These are phyloP conservation scores for Verticillium zaregamsianum DNA, from an alignment of 2,329 filamentous ascomycete genomes.

Conservation along the genomic window DNA sequence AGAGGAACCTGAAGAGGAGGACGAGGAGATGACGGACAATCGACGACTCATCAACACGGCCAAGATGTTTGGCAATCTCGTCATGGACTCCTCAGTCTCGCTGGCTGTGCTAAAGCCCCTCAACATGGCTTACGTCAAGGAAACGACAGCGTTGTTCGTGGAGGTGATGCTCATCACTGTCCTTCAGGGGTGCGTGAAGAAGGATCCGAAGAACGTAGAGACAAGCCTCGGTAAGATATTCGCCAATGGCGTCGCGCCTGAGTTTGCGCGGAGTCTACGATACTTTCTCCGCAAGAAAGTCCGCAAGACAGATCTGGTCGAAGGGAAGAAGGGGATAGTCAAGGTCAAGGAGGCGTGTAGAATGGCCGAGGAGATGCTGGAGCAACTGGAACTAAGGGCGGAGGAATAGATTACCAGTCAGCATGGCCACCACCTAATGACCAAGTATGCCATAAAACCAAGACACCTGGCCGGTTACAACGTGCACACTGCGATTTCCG, in stretches of 20 bases:
- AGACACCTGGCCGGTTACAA: neutral
- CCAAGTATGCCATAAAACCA: neutral
- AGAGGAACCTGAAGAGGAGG: conserved; percentile 55
- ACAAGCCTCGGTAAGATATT: conserved; percentile 6
- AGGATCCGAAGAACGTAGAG: conserved; percentile 23
- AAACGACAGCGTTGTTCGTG: conserved; percentile 72
- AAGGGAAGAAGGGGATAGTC: conserved; percentile 42
- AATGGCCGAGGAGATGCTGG: conserved; percentile 33
- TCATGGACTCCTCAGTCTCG: conserved; percentile 40
- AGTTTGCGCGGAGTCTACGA: conserved; percentile 69
- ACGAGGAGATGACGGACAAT: conserved; percentile 42
- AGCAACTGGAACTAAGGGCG: conserved; percentile 12
- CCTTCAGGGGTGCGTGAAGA: conserved; percentile 57
- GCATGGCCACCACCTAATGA: neutral
- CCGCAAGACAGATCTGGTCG: conserved; percentile 55
- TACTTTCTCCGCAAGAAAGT: conserved; percentile 78
- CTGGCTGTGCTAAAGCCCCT: conserved; percentile 61
- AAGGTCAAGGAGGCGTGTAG: conserved; percentile 44
- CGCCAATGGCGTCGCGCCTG: conserved; percentile 37
- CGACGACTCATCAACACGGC: conserved; percentile 48
- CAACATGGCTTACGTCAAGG: conserved; percentile 73
- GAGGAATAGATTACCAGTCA: neutral
- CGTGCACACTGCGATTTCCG: neutral
- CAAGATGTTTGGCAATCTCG: conserved; percentile 48
- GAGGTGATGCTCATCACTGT: conserved; percentile 76